A percentile compares a stretch with the other conserved stretches of the same genome.
phyloP scores from a whole-genome alignment of 164 flowering plant genomes.

The Magnolia kwangsiensis region DNA sequence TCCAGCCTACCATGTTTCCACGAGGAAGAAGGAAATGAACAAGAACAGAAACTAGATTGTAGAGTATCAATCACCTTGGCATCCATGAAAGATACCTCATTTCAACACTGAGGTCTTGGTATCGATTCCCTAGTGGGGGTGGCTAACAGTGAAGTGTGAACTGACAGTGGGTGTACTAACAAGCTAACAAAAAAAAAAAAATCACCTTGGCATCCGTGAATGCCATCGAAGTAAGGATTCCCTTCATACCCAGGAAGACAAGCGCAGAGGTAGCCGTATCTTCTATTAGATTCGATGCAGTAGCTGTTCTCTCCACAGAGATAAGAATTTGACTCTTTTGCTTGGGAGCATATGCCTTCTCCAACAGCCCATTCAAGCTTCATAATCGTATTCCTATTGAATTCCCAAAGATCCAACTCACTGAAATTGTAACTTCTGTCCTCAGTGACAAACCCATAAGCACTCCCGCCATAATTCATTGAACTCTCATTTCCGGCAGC shows the following conservation, averaged over 20 bases:
- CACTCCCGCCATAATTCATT: background rate
- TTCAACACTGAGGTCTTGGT: no score
- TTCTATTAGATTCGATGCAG: constrained; percentile 20
- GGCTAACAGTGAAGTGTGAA: no score
- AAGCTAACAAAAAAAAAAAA: no score
- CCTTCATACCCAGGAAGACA: constrained; percentile 46
- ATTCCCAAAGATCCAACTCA: background rate
- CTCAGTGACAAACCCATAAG: background rate
- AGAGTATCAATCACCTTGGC: no score
- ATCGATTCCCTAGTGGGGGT: no score
- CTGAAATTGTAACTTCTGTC: background rate
- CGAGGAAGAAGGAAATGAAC: no score
- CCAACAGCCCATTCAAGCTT: constrained; percentile 49
- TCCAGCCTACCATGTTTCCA: no score
- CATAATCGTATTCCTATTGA: background rate
- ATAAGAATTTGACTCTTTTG: background rate
- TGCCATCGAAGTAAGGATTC: constrained; percentile 37
- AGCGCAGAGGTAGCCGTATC: constrained; percentile 37
- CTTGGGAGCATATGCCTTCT: constrained; percentile 24
- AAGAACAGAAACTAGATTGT: no score
- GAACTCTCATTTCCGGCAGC: background rate
- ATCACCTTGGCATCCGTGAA: no score
- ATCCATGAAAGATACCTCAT: no score
- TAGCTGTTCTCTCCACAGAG: constrained; percentile 26
- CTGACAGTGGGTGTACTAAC: no score